Base-by-base conservation (phyloP, 2,329 filamentous ascomycete genomes). In the Blastomyces parvus region DNA sequence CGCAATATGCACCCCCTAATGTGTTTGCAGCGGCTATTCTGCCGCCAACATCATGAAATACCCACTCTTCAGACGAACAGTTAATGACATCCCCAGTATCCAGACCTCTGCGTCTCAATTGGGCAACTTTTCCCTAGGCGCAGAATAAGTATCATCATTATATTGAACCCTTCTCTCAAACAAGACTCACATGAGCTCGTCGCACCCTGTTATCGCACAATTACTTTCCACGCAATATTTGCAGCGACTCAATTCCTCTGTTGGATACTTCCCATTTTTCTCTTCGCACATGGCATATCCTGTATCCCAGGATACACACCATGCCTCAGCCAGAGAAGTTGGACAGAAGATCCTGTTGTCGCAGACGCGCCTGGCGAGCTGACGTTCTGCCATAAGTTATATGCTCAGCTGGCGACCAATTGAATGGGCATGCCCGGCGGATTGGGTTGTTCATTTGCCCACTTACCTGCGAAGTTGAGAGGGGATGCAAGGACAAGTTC, bases 141-240 rank as follows among this genome's bases (percentile, higher is more conserved):
- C 19, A 6, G 7, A 6, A 46, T 9, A 46, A 46, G 19, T 46
- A 19, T 19, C n/a, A 11, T 1, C 14, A 25, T 48, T 25, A 13
- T 25, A 48, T 50, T 11, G 3, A 14, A 1, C 22, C 46, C 22
- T 19, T 36, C 19, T 30, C 19, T 55, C 52, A 36, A 33, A 2
- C 52, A 36, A 33, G 3, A 36, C 33, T 36, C 33, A 36, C 53
- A 57, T 22, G 25, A 57, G 19, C 53, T 40, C 30, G 17, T 57
- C 33, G 8, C 53, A 57, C 7, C 53, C 8, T 11, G 53, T 25
- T 19, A 14, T 57, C 53, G 30, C 53, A 40, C 53, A 57, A 38
- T 57, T 40, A n/a, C 53, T 57, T 9, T 57, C 53, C 17, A 57
- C 53, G 11, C 53, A 57, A 11, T 33, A 22, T 57, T 38, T 57